Conservation (phyloP, 1,139 yeast genomes). For the Maudiozyma humilis region DNA sequence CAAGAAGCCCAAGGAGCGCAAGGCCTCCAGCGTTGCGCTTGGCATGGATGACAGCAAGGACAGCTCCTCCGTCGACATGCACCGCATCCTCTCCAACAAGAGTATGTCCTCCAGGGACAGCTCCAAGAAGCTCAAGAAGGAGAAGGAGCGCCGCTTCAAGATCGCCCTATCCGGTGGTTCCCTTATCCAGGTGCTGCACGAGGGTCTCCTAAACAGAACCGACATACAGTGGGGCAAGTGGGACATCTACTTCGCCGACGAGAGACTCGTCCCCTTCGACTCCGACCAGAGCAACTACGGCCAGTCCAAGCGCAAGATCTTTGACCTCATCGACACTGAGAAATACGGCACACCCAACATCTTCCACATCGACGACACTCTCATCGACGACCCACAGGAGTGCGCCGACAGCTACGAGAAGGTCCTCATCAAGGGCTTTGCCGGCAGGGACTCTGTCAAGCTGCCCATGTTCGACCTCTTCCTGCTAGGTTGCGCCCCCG, state of each 20-base stretch:
- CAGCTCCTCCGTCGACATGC: slow-evolving; percentile 10
- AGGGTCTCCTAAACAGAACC: slow-evolving; percentile 67
- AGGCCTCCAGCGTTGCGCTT: slow-evolving; percentile 16
- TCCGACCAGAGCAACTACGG: slow-evolving; percentile 86
- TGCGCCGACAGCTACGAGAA: slow-evolving; percentile 92
- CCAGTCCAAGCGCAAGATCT: slow-evolving; percentile 69
- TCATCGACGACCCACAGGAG: slow-evolving; percentile 80
- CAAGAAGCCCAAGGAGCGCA: slow-evolving; percentile 19
- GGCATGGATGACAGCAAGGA: slow-evolving; percentile 5
- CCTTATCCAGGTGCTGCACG: slow-evolving; percentile 71
- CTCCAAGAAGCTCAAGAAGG: slow-evolving; percentile 12
- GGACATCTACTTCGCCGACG: slow-evolving; percentile 97
- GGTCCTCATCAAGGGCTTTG: slow-evolving; percentile 76
- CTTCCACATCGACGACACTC: slow-evolving; percentile 70
- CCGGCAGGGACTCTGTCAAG: slow-evolving; percentile 93
- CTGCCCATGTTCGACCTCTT: slow-evolving; percentile 89
- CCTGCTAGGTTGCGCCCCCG: slow-evolving; percentile 94
- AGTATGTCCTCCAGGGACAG: slow-evolving; percentile 11
- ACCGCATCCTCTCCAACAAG: slow-evolving; percentile 13
- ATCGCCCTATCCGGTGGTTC: slow-evolving; percentile 94
- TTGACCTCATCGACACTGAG: slow-evolving; percentile 51
- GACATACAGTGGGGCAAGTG: slow-evolving; percentile 87
- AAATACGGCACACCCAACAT: slow-evolving; percentile 56
- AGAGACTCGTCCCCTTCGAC: slow-evolving; percentile 83
- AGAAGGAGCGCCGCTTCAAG: slow-evolving; percentile 51